phyloP scores from a whole-genome alignment of 208 protist species.

The Crithidia bombi region DNA sequence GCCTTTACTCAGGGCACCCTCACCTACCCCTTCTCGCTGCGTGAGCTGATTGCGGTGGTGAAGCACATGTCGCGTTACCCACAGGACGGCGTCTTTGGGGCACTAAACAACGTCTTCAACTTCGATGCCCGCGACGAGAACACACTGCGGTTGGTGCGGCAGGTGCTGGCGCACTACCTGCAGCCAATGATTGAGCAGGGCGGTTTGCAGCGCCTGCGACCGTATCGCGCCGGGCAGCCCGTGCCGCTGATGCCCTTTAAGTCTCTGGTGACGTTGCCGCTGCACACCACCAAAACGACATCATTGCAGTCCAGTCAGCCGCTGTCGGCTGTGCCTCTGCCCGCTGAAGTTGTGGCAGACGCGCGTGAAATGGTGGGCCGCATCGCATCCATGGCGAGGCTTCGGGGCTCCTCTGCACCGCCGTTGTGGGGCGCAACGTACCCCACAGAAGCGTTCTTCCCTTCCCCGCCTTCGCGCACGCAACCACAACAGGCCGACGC shows the following conservation, averaged over 20 bases:
- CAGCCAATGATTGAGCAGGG: constrained; percentile 43
- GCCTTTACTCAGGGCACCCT: constrained; percentile 88
- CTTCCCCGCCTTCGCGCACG: not conserved
- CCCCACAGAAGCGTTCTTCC: constrained; percentile 26
- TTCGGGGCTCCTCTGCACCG: not conserved
- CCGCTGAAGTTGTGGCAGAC: constrained; percentile 5
- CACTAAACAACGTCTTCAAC: constrained; percentile 88
- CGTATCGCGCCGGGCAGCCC: constrained; percentile 46
- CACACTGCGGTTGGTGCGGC: constrained; percentile 71
- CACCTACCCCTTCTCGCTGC: constrained; percentile 90
- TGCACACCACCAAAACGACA: not conserved
- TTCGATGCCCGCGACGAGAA: constrained; percentile 84
- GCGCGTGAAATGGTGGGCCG: not conserved
- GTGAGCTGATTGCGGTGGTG: constrained; percentile 95
- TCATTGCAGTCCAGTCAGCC: not conserved
- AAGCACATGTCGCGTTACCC: constrained; percentile 91
- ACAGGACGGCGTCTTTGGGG: constrained; percentile 81
- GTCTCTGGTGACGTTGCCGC: constrained; percentile 34
- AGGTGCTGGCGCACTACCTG: constrained; percentile 59
- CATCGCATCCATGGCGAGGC: constrained; percentile 7
- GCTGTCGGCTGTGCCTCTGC: not conserved
- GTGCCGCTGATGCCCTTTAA: constrained; percentile 35
- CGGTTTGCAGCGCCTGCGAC: constrained; percentile 53
- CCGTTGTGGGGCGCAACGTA: constrained; percentile 40
- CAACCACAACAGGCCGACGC: constrained; percentile 22